A percentile compares a stretch with the other conserved stretches of the same genome.
phyloP scores from a whole-genome alignment of 2,329 filamentous ascomycete genomes.

The Leptographium wingfieldii region DNA sequence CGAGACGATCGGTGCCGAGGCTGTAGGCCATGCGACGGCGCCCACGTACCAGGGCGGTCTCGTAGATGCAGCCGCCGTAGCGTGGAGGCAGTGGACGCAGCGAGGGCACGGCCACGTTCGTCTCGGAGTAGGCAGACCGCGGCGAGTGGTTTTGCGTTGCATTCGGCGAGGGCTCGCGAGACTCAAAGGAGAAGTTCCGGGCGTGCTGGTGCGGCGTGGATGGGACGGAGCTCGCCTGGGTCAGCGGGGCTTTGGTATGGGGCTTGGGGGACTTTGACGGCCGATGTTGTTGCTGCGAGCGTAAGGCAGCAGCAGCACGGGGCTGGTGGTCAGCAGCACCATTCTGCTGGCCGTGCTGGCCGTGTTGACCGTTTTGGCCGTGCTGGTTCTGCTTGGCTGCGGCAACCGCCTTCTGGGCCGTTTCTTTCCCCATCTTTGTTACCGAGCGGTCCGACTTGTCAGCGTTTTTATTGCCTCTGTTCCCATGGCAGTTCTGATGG shows the following conservation, averaged over 20 bases:
- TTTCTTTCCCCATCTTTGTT: slow-evolving; percentile 45
- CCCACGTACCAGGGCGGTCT: slow-evolving; percentile 71
- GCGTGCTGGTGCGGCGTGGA: slow-evolving; percentile 87
- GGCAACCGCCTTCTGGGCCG: slow-evolving; percentile 34
- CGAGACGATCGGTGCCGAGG: slow-evolving; percentile 67
- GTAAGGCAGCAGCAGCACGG: background rate
- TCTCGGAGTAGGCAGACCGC: slow-evolving; percentile 80
- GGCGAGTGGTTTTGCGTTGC: slow-evolving; percentile 71
- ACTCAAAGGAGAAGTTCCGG: slow-evolving; percentile 68
- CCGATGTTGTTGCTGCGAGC: slow-evolving; percentile 17
- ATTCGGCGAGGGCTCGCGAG: slow-evolving; percentile 67
- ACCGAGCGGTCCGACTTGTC: slow-evolving; percentile 50
- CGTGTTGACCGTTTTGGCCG: background rate
- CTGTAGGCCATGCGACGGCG: slow-evolving; percentile 86
- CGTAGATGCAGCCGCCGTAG: slow-evolving; percentile 64
- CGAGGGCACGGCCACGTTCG: slow-evolving; percentile 60
- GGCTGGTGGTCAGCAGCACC: slow-evolving; percentile 4
- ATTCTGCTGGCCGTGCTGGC: background rate
- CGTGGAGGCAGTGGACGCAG: slow-evolving; percentile 50
- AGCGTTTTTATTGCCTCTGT: slow-evolving; percentile 41
- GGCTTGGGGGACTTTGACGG: slow-evolving; percentile 15
- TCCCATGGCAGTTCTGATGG: slow-evolving; percentile 46
- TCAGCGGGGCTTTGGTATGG: slow-evolving; percentile 17
- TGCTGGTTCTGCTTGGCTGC: slow-evolving; percentile 11
- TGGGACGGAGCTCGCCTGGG: slow-evolving; percentile 77